phyloP scores from a whole-genome alignment of 2,329 filamentous ascomycete species.

The Colletotrichum falcatum region DNA sequence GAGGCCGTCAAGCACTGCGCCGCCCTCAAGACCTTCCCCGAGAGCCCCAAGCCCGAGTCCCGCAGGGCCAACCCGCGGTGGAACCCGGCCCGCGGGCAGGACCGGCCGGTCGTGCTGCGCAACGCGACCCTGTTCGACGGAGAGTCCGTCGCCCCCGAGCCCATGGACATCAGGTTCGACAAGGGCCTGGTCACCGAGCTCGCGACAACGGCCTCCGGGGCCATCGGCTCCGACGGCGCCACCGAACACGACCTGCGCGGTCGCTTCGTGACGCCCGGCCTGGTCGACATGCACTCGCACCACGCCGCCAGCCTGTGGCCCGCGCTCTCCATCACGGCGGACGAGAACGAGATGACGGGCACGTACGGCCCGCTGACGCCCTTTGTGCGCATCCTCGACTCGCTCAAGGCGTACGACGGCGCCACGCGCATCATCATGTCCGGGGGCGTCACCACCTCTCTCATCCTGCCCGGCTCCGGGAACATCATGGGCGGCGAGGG shows the following conservation, averaged over 20 bases:
- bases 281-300: conserved; percentile 61
- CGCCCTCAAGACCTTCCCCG: conserved; percentile 32
- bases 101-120: conserved; percentile 50
- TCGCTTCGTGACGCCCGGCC: conserved; percentile 56
- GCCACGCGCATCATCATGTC: conserved; percentile 54
- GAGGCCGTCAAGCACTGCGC: conserved; percentile 36
- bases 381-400: conserved; percentile 53
- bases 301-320: conserved; percentile 53
- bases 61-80: conserved; percentile 53
- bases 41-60: conserved; percentile 26
- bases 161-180: conserved; percentile 54
- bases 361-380: conserved; percentile 52
- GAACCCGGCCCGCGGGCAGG: conserved; percentile 53
- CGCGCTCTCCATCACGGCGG: conserved; percentile 46
- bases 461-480: conserved; percentile 57
- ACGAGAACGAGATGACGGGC: conserved; percentile 53
- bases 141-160: conserved; percentile 47
- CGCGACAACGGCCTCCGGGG: conserved; percentile 43
- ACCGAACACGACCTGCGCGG: conserved; percentile 50
- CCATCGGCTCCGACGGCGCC: conserved; percentile 27
- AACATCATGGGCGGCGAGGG: conserved; percentile 61
- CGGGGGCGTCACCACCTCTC: conserved; percentile 59
- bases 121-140: conserved; percentile 60
- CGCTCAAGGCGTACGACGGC: conserved; percentile 56
- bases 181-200: conserved; percentile 51